Base-by-base conservation (phyloP, 2,329 filamentous ascomycete genomes). In the Botrytis deweyae region DNA sequence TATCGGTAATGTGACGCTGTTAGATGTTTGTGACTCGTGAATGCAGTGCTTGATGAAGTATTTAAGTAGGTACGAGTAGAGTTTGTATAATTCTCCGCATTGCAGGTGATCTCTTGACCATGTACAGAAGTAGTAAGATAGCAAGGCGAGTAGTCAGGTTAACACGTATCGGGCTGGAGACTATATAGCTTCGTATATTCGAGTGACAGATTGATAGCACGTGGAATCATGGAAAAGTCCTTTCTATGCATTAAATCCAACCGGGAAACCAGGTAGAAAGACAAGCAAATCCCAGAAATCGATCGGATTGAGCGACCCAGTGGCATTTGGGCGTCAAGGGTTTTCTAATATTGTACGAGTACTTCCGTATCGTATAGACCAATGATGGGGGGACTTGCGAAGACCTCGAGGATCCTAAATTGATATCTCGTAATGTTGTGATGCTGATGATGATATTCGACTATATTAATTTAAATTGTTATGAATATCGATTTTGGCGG, bases 241-340 rank as follows among this genome's bases (percentile, higher is more conserved):
- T 58, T 42, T 18, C 25, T 44, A 12, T 58, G 36, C 52, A 69
- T 69, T 16, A 20, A 68, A 42, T 38, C 49, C 16, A 40, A 66
- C 7, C 25, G 33, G 10, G 16, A 52, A n/a, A 8, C 44, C 6
- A 66, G 63, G 20, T 49, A 38, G 22, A 69, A 25, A 42, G 49
- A 42, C 66, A 69, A 58, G 66, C 66, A 58, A 25, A 42, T 2
- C 66, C 66, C 22, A 42, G 66, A 58, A 40, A 42, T 33, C 20
- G 18, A 42, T 69, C 38, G 49, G 49, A 29, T 38, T 58, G 66
- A 44, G 66, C 49, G 49, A 67, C 33, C 52, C n/a, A 14, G 46
- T 67, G 66, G 49, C 66, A 58, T 58, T 49, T 58, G 38, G 66
- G 66, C 49, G 46, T 68, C 66, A 69, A n/a, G 66, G 49, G 14